Evolutionary conservation across 345 rosid genomes (phyloP).

Genomic region (Citrus hindsii): DNA sequence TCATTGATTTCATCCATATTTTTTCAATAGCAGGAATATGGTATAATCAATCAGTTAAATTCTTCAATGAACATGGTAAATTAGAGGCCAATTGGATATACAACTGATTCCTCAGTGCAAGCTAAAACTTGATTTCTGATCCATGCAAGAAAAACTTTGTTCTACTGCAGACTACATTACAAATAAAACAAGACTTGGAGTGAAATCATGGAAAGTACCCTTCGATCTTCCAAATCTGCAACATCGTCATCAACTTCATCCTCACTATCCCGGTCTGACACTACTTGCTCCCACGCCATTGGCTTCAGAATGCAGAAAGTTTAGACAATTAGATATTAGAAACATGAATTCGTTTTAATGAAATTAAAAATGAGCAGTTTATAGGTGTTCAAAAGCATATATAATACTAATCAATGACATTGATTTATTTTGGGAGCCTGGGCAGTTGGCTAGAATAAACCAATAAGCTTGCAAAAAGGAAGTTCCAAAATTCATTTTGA

Average conservation of each 20-base stretch:
- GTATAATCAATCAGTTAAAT: not conserved
- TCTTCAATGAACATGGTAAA: not conserved
- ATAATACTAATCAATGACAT: not conserved
- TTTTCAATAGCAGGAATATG: not conserved
- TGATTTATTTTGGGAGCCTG: not conserved
- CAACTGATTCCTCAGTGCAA: not conserved
- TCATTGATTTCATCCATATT: not conserved
- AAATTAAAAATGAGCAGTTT: not conserved
- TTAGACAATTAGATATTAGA: slow-evolving; percentile 1
- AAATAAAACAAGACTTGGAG: not conserved
- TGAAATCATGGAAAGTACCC: slow-evolving; percentile 49
- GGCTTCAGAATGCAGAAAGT: slow-evolving; percentile 45
- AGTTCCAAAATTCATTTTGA: not conserved
- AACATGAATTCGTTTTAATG: not conserved
- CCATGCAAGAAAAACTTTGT: not conserved
- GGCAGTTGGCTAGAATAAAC: not conserved
- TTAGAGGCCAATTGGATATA: not conserved
- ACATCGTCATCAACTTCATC: slow-evolving; percentile 99
- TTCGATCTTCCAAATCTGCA: slow-evolving; percentile 96
- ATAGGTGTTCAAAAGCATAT: not conserved
- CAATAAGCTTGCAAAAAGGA: not conserved
- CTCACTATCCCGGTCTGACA: slow-evolving; percentile 94
- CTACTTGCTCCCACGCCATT: slow-evolving; percentile 91
- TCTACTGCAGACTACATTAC: not conserved
- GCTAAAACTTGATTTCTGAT: not conserved